phyloP scores from a whole-genome alignment of 306 rosid species.

The Fragaria nilgerrensis region DNA sequence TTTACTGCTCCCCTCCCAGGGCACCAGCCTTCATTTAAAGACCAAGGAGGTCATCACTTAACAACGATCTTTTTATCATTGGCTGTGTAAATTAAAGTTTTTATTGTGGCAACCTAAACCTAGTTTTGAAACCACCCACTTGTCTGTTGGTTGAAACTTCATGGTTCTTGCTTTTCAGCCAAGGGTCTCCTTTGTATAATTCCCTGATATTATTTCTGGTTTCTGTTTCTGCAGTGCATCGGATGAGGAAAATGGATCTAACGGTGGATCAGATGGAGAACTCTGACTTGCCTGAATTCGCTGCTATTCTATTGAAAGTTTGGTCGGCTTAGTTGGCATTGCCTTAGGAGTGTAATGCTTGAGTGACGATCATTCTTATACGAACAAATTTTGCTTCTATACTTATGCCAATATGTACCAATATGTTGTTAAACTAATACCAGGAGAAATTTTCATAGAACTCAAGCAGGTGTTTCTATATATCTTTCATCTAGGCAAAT shows the following conservation, averaged over 20 bases:
- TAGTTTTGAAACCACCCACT: background rate
- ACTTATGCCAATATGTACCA: background rate
- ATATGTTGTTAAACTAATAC: background rate
- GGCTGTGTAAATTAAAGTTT: background rate
- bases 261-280: constrained; percentile 46
- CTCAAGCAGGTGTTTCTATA: background rate
- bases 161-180: background rate
- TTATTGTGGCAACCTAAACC: background rate
- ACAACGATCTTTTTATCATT: background rate
- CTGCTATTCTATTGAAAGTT: background rate
- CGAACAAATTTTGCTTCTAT: constrained; percentile 5
- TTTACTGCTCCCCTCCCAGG: background rate
- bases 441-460: background rate
- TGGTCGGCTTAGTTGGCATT: background rate
- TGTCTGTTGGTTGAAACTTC: background rate
- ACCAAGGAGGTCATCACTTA: background rate
- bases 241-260: constrained; percentile 23
- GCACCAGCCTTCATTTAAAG: background rate
- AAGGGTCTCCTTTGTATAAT: background rate
- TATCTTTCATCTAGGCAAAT: background rate
- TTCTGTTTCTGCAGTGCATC: constrained; percentile 40
- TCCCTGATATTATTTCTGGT: background rate
- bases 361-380: background rate
- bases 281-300: constrained; percentile 36
- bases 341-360: background rate